These are phyloP conservation scores for Stephanodiscus minutulus DNA, from an alignment of 108 stramenopile species.

Conservation along the genomic window DNA sequence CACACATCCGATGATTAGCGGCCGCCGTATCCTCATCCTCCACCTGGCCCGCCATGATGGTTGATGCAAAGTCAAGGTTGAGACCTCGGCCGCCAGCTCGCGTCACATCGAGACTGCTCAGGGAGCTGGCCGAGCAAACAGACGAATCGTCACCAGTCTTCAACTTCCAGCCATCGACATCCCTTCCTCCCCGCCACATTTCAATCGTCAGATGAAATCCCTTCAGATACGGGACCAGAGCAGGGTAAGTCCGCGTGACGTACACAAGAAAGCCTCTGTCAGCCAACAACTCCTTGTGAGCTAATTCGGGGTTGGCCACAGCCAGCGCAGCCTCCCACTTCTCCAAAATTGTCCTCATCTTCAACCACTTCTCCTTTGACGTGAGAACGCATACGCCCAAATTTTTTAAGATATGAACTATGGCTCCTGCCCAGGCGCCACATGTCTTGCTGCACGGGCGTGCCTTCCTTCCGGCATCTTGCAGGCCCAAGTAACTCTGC, in stretches of 20 bases:
- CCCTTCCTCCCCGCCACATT: slow-evolving; percentile 39
- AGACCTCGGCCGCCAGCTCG: no score
- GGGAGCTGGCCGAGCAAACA: slow-evolving; percentile 21
- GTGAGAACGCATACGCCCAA: slow-evolving; percentile 34
- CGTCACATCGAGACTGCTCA: no score
- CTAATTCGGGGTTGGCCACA: not conserved
- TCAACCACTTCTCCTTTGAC: slow-evolving; percentile 43
- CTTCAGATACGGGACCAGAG: slow-evolving; percentile 50
- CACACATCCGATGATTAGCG: not conserved
- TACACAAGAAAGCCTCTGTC: slow-evolving; percentile 53
- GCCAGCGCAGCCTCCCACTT: slow-evolving; percentile 8
- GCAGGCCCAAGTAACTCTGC: slow-evolving; percentile 49
- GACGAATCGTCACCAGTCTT: not conserved
- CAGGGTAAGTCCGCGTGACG: slow-evolving; percentile 39
- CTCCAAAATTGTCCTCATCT: not conserved
- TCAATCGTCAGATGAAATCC: slow-evolving; percentile 56
- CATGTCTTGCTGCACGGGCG: slow-evolving; percentile 13
- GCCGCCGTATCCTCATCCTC: slow-evolving; percentile 8
- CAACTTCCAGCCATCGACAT: slow-evolving; percentile 53
- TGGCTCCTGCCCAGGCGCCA: slow-evolving; percentile 56
- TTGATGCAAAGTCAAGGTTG: no score
- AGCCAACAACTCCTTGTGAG: slow-evolving; percentile 28
- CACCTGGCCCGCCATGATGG: no score
- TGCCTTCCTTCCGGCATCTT: slow-evolving; percentile 50
- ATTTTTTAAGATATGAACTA: slow-evolving; percentile 9